Conservation (phyloP, 106 monocot species). For the Dioscorea dumetorum region DNA sequence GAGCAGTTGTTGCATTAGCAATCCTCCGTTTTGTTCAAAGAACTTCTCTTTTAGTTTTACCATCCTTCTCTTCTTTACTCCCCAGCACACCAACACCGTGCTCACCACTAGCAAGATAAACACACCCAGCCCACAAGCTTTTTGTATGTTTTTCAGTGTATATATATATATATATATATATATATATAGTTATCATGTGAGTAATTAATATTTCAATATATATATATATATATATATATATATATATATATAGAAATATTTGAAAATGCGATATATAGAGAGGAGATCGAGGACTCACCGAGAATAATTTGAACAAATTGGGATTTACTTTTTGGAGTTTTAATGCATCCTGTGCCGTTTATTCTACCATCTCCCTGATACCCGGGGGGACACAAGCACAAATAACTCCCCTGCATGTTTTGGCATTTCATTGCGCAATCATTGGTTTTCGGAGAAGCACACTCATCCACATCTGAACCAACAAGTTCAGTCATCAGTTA, state of each 20-base stretch:
- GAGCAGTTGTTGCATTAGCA: conserved; percentile 13
- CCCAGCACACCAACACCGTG: neutral
- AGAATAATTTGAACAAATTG: conserved; percentile 26
- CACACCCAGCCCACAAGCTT: conserved; percentile 12
- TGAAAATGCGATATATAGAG: no score
- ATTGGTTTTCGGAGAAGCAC: conserved; percentile 17
- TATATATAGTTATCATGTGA: neutral
- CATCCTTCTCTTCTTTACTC: conserved; percentile 1
- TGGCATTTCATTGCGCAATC: conserved; percentile 28
- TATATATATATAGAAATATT: no score
- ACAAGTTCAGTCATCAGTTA: no score
- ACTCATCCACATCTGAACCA: conserved; percentile 53
- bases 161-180: neutral
- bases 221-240: no score
- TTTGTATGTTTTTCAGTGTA: no score
- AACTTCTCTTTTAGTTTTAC: conserved; percentile 5
- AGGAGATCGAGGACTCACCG: conserved; percentile 13
- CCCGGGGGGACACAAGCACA: conserved; percentile 37
- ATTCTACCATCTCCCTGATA: conserved; percentile 33
- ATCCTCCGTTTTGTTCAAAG: conserved; percentile 14
- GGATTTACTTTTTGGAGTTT: neutral
- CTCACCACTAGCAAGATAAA: neutral
- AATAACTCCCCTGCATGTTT: conserved; percentile 31
- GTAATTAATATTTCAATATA: neutral
- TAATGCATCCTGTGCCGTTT: conserved; percentile 33